Percentiles rank a stretch among this genome's conserved stretches.
Conservation (phyloP, 257 asterid genomes). For the Verbena officinalis region DNA sequence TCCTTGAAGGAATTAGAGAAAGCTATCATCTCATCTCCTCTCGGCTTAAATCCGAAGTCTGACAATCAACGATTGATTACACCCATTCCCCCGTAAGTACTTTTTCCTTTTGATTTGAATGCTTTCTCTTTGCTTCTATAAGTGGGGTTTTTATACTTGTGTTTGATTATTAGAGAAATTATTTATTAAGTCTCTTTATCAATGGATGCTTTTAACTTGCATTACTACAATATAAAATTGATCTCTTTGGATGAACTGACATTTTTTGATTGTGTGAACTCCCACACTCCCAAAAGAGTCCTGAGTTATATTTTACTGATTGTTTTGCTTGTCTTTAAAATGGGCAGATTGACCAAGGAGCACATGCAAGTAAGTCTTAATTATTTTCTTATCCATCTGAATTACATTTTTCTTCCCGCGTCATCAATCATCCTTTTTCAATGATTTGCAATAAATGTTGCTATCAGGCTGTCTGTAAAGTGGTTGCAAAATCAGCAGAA, state of each 20-base stretch:
- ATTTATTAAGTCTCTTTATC: not conserved
- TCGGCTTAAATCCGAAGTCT: constrained; percentile 85
- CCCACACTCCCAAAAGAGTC: constrained; percentile 10
- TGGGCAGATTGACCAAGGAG: constrained; percentile 87
- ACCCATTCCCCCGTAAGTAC: constrained; percentile 90
- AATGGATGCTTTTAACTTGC: not conserved
- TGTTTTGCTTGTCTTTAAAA: constrained; percentile 31
- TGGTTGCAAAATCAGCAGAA: constrained; percentile 89
- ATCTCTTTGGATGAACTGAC: constrained; percentile 23
- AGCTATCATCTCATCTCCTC: constrained; percentile 81
- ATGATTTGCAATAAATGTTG: constrained; percentile 20
- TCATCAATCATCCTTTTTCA: constrained; percentile 2
- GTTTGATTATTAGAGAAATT: not conserved
- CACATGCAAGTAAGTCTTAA: constrained; percentile 76
- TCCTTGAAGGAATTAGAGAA: constrained; percentile 87
- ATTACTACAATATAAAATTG: not conserved
- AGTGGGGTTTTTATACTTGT: constrained; percentile 2
- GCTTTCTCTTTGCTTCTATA: constrained; percentile 17
- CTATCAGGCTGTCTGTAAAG: constrained; percentile 86
- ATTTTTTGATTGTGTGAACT: constrained; percentile 8
- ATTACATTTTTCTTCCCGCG: constrained; percentile 24
- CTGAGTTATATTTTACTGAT: constrained; percentile 23
- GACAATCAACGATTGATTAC: constrained; percentile 73
- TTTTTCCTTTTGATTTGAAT: constrained; percentile 15
- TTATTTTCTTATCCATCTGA: constrained; percentile 17